Percentiles rank a stretch among this genome's conserved stretches.
Conservation (phyloP, 164 flowering plant genomes). For the Piper longum region DNA sequence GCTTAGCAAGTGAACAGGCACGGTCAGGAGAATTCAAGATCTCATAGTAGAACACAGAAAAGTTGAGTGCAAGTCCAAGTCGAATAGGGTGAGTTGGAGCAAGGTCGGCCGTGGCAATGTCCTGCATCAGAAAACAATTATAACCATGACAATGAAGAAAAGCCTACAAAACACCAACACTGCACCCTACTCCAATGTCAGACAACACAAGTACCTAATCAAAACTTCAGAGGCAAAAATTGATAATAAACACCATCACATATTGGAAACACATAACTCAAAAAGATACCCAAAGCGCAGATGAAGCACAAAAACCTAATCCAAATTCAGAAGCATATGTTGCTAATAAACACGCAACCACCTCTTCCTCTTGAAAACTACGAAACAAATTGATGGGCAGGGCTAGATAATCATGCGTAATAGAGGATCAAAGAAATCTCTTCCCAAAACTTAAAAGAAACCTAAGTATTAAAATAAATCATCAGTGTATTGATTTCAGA, state of each 20-base stretch:
- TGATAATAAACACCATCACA: too few relatives aligned
- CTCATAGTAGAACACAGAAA: constrained; percentile 43
- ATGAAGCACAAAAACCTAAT: too few relatives aligned
- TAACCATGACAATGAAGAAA: background rate
- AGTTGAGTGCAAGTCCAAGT: constrained; percentile 45
- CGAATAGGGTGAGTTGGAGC: constrained; percentile 83
- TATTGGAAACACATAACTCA: too few relatives aligned
- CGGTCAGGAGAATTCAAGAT: constrained; percentile 82
- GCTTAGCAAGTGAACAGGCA: constrained; percentile 10
- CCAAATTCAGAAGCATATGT: too few relatives aligned
- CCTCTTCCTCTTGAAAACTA: background rate
- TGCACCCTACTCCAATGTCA: too few relatives aligned
- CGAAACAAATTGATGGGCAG: background rate
- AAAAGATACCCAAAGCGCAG: too few relatives aligned
- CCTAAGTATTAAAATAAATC: too few relatives aligned
- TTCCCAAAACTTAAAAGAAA: too few relatives aligned
- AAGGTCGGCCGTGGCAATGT: constrained; percentile 63
- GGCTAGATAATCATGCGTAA: background rate
- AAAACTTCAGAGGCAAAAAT: too few relatives aligned
- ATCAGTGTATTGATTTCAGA: too few relatives aligned
- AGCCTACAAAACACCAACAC: background rate
- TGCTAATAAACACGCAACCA: background rate
- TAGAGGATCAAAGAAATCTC: too few relatives aligned
- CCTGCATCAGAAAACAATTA: constrained; percentile 27
- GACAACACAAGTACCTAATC: too few relatives aligned